Evolutionary conservation across 2,329 filamentous ascomycete species (phyloP), one percentile per base, ranked within the genome.

Genomic region (Cladosporium sp.): DNA sequence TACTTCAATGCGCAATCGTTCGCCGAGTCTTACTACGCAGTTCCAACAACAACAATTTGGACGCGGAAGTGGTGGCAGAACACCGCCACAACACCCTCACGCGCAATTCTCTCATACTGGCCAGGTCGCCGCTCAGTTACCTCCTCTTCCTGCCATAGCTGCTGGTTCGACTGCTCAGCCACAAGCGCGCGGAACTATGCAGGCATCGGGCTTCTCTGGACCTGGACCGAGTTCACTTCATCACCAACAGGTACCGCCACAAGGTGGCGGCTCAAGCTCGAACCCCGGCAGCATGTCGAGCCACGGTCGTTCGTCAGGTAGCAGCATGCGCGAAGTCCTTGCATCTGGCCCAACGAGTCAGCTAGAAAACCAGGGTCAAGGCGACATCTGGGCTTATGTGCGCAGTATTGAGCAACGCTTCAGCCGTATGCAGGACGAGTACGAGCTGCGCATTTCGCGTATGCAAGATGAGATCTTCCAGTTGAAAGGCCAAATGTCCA

Each of bases 371-470:
- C 64, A 63, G 19, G 57, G 60, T 14, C 51, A 50, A 8, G 61
- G 70, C 28, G 86, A 85, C 42, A 76, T 92, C 8, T 91, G 87
- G 87, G 76, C 80, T 3, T 91, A 91, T 67, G 83, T 92, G 36
- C 85, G 90, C 59, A 81, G 80, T 17, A 77, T 93, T 51, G 89
- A 93, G 68, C 82, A 67, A 36, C 72, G 75, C 17, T 76, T 80
- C 70, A 70, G 71, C 17, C 66, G 74, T 25, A 78, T 77, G 72
- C 73, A 76, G 59, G 76, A 80, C 64, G 78, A 80, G 59, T 76
- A 80, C 62, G 76, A 78, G 57, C 65, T 75, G 51, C 74, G 75
- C 51, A 78, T 80, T 45, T 67, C 69, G 8, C 69, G 72, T 8
- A 60, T 80, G 65, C 74, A 78, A 61, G 75, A 75, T 47, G 78